Conservation (phyloP, 2,329 filamentous ascomycete genomes). For the Colletotrichum filicis region DNA sequence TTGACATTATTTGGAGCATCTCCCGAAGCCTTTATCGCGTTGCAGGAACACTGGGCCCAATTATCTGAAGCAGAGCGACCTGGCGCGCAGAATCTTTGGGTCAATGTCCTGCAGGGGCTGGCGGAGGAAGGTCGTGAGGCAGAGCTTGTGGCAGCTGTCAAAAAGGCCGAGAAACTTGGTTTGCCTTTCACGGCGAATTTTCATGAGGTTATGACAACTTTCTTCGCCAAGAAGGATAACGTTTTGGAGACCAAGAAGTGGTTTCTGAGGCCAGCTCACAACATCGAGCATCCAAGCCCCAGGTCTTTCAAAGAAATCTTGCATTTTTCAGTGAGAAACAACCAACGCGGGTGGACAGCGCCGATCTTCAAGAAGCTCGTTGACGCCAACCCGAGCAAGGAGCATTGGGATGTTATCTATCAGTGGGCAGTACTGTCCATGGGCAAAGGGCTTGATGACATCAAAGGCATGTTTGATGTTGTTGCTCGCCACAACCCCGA, state of each 20-base stretch:
- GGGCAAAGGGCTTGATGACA: slow-evolving; percentile 77
- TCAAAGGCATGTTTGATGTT: slow-evolving; percentile 77
- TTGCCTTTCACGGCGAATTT: slow-evolving; percentile 56
- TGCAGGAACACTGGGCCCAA: slow-evolving; percentile 43
- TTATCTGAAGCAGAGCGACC: slow-evolving; percentile 14
- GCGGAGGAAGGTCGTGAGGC: slow-evolving; percentile 67
- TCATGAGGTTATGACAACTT: slow-evolving; percentile 67
- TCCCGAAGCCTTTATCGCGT: slow-evolving; percentile 57
- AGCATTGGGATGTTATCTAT: slow-evolving; percentile 77
- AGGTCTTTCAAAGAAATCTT: slow-evolving; percentile 66
- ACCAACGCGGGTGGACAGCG: slow-evolving; percentile 71
- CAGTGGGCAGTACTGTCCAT: slow-evolving; percentile 78
- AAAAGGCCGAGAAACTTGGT: slow-evolving; percentile 60
- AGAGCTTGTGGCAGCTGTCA: slow-evolving; percentile 66
- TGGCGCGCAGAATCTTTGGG: slow-evolving; percentile 54
- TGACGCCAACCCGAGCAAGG: slow-evolving; percentile 58
- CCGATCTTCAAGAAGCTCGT: slow-evolving; percentile 65
- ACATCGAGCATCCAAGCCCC: slow-evolving; percentile 51
- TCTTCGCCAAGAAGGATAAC: slow-evolving; percentile 69
- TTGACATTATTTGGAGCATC: slow-evolving; percentile 66
- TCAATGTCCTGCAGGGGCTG: slow-evolving; percentile 68
- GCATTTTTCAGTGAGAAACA: slow-evolving; percentile 68
- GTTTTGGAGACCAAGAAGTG: slow-evolving; percentile 73
- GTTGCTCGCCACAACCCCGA: slow-evolving; percentile 65
- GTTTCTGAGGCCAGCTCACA: slow-evolving; percentile 67